Evolutionary conservation across 75 land plant species (phyloP).

Genomic region (Pinus albicaulis): DNA sequence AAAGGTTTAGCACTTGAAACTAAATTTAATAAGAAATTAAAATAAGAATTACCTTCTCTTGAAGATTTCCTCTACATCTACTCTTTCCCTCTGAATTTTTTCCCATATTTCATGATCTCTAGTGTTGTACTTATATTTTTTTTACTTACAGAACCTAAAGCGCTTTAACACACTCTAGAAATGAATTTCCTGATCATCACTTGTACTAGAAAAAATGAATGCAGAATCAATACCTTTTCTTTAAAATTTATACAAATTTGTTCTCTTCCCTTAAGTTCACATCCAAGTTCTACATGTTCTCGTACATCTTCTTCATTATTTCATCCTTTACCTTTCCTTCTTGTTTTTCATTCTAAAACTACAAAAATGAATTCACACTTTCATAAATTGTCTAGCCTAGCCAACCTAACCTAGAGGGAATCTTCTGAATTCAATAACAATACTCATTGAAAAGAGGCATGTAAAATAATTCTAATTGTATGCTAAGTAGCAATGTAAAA

Average conservation of each 20-base stretch:
- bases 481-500: background rate
- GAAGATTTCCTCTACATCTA: constrained; percentile 30
- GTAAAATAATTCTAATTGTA: background rate
- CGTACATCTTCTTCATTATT: constrained; percentile 61
- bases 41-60: constrained; percentile 34
- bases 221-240: constrained; percentile 44
- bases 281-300: constrained; percentile 61
- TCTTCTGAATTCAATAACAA: background rate
- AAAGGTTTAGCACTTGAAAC: background rate
- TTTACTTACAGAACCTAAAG: constrained; percentile 36
- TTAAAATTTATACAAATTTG: constrained; percentile 40
- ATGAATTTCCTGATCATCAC: background rate
- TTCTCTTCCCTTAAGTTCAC: constrained; percentile 65
- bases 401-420: background rate
- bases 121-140: constrained; percentile 58
- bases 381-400: background rate
- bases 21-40: background rate
- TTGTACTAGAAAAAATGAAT: background rate
- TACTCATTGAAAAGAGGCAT: background rate
- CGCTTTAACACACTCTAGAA: background rate
- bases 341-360: constrained; percentile 85
- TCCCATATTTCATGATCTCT: constrained; percentile 33
- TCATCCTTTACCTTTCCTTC: constrained; percentile 78
- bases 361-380: constrained; percentile 4
- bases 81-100: constrained; percentile 45